Percentiles rank a stretch among this genome's conserved stretches.
Evolutionary conservation across 2,329 filamentous ascomycete species (phyloP).

Genomic region (Diaporthe longicolla): DNA sequence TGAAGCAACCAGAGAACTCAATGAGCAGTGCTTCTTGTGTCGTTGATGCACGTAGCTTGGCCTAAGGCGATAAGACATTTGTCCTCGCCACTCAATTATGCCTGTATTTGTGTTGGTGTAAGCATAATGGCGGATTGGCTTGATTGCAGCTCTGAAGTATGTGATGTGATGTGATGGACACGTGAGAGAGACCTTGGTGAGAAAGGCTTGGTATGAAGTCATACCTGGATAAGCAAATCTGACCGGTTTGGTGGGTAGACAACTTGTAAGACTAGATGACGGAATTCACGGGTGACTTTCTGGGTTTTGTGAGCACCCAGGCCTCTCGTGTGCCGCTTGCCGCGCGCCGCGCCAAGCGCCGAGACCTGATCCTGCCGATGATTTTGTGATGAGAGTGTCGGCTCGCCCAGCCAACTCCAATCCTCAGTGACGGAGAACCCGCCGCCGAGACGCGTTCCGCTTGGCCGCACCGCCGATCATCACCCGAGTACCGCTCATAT

Average conservation of each 20-base stretch:
- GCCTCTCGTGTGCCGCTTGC: slow-evolving; percentile 14
- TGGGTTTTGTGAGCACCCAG: neutral
- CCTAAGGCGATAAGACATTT: neutral
- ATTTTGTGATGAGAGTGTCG: neutral
- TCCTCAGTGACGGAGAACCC: slow-evolving; percentile 3
- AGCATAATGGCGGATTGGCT: neutral
- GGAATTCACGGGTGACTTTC: slow-evolving; percentile 14
- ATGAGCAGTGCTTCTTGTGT: neutral
- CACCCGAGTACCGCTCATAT: slow-evolving; percentile 2
- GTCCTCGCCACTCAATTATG: neutral
- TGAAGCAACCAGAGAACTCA: neutral
- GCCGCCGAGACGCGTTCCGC: slow-evolving; percentile 19
- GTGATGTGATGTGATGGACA: neutral
- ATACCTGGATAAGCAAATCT: neutral
- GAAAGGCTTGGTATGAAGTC: slow-evolving; percentile 31
- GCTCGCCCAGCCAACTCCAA: neutral
- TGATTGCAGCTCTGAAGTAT: neutral
- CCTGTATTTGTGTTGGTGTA: neutral
- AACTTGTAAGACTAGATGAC: slow-evolving; percentile 2
- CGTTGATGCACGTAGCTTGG: neutral
- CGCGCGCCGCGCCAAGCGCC: slow-evolving; percentile 27
- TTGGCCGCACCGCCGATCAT: slow-evolving; percentile 27
- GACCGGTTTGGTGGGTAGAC: neutral
- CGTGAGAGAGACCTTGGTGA: neutral
- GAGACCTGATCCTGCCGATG: slow-evolving; percentile 12